Percentiles rank a stretch among this genome's conserved stretches.
Conservation (phyloP, 2,329 filamentous ascomycete species). For the Colletotrichum sp. region DNA sequence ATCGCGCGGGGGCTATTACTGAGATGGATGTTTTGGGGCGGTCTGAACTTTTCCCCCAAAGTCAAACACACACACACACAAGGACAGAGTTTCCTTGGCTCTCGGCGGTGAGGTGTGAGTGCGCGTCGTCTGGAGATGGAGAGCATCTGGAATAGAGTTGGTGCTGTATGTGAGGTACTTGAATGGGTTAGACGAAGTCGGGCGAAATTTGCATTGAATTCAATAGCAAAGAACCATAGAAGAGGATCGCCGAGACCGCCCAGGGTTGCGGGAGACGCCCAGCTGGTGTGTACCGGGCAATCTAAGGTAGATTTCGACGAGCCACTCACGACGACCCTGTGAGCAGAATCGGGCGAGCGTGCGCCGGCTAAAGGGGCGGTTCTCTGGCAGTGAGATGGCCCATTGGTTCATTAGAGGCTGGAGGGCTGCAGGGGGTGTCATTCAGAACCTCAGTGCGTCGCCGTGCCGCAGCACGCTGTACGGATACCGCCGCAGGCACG, state of each 20-base stretch:
- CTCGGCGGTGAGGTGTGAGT: neutral
- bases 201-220: neutral
- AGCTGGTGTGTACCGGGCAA: neutral
- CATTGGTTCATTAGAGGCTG: neutral
- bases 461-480: neutral
- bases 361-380: neutral
- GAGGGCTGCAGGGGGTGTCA: neutral
- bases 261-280: neutral
- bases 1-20: neutral
- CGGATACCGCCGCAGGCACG: neutral
- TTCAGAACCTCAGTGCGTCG: neutral
- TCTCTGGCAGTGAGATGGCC: neutral
- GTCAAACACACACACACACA: neutral
- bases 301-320: neutral
- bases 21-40: neutral
- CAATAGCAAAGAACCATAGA: neutral
- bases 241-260: neutral
- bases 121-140: neutral
- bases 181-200: neutral
- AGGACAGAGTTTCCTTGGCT: neutral
- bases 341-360: neutral
- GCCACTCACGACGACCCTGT: neutral
- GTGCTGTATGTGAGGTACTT: neutral
- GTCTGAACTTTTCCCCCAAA: neutral
- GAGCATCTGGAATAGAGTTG: neutral